Evolutionary conservation across 495 filamentous ascomycete species (phyloP), one percentile per base, ranked within the genome.

Genomic region (Neurospora discreta): DNA sequence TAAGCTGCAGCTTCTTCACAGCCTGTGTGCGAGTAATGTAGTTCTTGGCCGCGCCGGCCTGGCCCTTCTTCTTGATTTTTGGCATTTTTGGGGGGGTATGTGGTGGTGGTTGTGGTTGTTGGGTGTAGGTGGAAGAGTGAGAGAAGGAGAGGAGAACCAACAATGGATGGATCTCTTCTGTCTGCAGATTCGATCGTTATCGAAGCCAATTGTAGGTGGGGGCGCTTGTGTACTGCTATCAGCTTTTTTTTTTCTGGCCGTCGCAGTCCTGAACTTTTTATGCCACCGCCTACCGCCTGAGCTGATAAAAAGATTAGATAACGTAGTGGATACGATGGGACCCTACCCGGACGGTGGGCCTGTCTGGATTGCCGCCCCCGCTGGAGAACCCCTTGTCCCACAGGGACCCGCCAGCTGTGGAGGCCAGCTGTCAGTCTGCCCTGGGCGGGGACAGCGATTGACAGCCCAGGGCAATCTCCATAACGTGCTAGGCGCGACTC

Each of bases 11-110:
- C 85, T 98, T 98, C 76, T 94, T 92, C 74, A 98, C 93, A 18
- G 96, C 95, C 81, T 97, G 93, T 3, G 94, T 97, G 81, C 95
- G 89, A 67, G 95, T 98, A 74, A 98, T 95, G 86, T 94, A 99
- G 87, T 98, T 98, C 85, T 95, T 98, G 85, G 95, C 94, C 82
- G 91, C 89, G 83, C 95, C 95, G 79, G 93, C 88, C 78, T 90
- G 91, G 77, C 95, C 94, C 86, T 96, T 97, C 89, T 94, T 97
- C 90, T 97, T 97, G 73, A 97, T 93, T 74, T 87, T 90, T 40
- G 80, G 90, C 94, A 97, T 97, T n/a, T 75, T 73, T 44, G 71
- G 15, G n/a, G n/a, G n/a, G n/a, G n/a, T n/a, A n/a, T 38, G 68
- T 68, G 40, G 20, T 73, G 52, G 43, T 30, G 46, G 42, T 60